Base-by-base conservation (phyloP, 345 rosid genomes). In the Streptanthus diversifolius region DNA sequence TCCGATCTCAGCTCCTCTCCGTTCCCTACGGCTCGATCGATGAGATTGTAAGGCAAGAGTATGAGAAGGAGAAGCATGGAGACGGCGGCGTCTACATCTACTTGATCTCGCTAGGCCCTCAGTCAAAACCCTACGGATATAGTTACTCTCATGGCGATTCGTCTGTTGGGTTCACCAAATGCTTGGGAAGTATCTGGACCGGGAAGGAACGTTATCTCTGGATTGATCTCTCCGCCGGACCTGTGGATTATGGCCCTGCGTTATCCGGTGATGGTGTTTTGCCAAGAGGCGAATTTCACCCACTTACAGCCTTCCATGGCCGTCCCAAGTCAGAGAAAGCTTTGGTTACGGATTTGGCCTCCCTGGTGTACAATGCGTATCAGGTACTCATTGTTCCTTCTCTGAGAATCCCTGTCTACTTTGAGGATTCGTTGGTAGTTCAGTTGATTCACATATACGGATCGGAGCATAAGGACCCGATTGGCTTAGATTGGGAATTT, bases 361-460 rank as follows among this genome's bases (percentile, higher is more conserved):
- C 99, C 0, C 63, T 95, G 19, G 82, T 92, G 74, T 87, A 85
- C 84, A 91, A 89, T 76, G 97, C 98, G 30, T 95, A 95, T 75
- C 92, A 95, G 93, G 98, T 90, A 77, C 76, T 91, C 45, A 77
- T 91, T 44, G 98, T 87, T 73, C 99, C 98, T 66, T 85, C 99
- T 56, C 68, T 91, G 81, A 86, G 97, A 76, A 81, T 91, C 68
- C 99, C 98, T 7, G 97, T 95, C 30, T 73, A 86, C 79, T 95
- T 88, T 21, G 96, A 95, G 77, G 91, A 76, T 27, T 75, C 92
- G 12, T 80, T 95, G 82, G 82, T 86, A 11, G 92, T 95, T 76
- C 88, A 91, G 86, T 81, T 95, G 47, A 74, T 91, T 70, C 97
- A 95, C 77, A 53, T 95, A 45, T 62, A 90, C 66, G 88, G 84